Evolutionary conservation across 208 protist species (phyloP), one percentile per base, ranked within the genome.

Genomic region (Sergeia podlipaevii): DNA sequence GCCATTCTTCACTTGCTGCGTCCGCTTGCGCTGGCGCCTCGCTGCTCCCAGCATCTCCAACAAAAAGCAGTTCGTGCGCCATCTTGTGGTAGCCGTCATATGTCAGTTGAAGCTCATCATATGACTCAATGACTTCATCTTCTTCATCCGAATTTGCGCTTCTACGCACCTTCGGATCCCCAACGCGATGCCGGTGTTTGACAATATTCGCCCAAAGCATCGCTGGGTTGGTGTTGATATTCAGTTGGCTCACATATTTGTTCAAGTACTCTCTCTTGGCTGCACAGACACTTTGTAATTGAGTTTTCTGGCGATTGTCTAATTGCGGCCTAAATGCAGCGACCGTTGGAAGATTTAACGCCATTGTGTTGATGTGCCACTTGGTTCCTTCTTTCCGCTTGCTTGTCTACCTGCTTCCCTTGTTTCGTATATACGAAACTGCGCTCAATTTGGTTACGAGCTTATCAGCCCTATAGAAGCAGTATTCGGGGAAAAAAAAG

Each of bases 21-120:
- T 65, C 71, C 23, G 33, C 23, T 18, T 60, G 57, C 23, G 64
- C 29, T 15, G 73, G 45, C 13, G 20, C 50, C 0, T 55, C 52
- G n/a, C 77, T 51, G 20, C 85, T 70, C 32, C 85, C 77, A 1
- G 77, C 55, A 1, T 68, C 75, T 8, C 62, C 49, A 6, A 70
- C 67, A 65, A 95, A 95, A 15, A 91, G 41, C 11, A 91, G 46
- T 29, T 85, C 84, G 43, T 89, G 88, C 4, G 80, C 83, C 63
- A 90, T 72, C 38, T 52, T 65, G 21, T 64, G 79, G 41, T 79
- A 95, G 17, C 84, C 79, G 24, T 65, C 71, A 48, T 88, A 95
- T 18, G 68, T 76, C 28, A 95, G 36, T 3, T 80, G 60, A 24
- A 91, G 65, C 10, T 82, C 73, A 24, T 85, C 77, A 44, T 89